A percentile compares a stretch with the other conserved stretches of the same genome.
phyloP scores from a whole-genome alignment of 2,329 filamentous ascomycete genomes.

The Phyllachora maydis region DNA sequence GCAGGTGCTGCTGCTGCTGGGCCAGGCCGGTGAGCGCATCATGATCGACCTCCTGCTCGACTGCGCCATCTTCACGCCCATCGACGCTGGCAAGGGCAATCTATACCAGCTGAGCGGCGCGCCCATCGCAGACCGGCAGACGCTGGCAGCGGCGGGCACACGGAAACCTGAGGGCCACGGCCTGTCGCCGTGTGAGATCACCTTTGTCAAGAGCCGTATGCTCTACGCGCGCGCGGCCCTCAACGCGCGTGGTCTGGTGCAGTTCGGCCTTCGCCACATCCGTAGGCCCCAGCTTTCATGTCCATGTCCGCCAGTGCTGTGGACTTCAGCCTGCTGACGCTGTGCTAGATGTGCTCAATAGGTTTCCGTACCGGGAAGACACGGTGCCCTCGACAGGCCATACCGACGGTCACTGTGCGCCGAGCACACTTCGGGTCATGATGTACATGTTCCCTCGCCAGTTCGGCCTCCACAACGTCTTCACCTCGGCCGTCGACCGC shows the following conservation, averaged over 20 bases:
- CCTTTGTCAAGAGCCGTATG: slow-evolving; percentile 65
- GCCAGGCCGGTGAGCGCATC: slow-evolving; percentile 51
- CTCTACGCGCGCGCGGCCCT: slow-evolving; percentile 61
- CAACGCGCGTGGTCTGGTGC: slow-evolving; percentile 44
- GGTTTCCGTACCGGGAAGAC: slow-evolving; percentile 23
- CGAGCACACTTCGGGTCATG: slow-evolving; percentile 37
- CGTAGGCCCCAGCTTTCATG: too few relatives aligned
- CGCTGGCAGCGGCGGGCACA: slow-evolving; percentile 3
- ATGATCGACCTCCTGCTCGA: slow-evolving; percentile 62
- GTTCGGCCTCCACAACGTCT: slow-evolving; percentile 83
- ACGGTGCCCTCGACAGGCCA: slow-evolving; percentile 2
- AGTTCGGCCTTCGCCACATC: slow-evolving; percentile 60
- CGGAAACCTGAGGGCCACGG: too few relatives aligned
- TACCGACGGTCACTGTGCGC: neutral
- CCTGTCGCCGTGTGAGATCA: slow-evolving; percentile 37
- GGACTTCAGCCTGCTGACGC: too few relatives aligned
- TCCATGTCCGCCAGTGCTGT: too few relatives aligned
- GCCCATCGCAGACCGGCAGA: slow-evolving; percentile 9
- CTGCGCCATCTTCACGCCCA: slow-evolving; percentile 50
- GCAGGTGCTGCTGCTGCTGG: slow-evolving; percentile 51
- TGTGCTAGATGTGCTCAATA: slow-evolving; percentile 58
- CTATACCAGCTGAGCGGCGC: slow-evolving; percentile 63
- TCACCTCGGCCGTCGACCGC: slow-evolving; percentile 46
- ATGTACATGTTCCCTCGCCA: slow-evolving; percentile 90
- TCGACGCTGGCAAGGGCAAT: slow-evolving; percentile 40